Conservation (phyloP, 768 basidiomycete genomes). For the Phlegmacium glaucopus region DNA sequence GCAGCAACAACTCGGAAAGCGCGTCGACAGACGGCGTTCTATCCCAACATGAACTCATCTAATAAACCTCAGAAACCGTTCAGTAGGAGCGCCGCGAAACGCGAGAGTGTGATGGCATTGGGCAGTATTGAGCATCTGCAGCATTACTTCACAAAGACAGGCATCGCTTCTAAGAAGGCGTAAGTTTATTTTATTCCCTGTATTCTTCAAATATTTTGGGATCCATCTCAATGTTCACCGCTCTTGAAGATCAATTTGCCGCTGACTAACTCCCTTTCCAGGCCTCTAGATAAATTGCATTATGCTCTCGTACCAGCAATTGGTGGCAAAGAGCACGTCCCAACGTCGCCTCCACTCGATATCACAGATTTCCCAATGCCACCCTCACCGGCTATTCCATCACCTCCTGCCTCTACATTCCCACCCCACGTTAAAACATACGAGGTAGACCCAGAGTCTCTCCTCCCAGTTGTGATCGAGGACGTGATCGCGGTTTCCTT, state of each 20-base stretch:
- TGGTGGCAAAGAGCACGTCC: slow-evolving; percentile 52
- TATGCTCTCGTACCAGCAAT: slow-evolving; percentile 75
- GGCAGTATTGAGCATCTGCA: slow-evolving; percentile 97
- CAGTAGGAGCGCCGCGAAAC: slow-evolving; percentile 86
- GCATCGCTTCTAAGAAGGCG: slow-evolving; percentile 70
- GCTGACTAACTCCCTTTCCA: slow-evolving; percentile 12
- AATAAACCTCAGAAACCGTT: slow-evolving; percentile 83
- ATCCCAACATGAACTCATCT: slow-evolving; percentile 65
- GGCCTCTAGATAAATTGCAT: slow-evolving; percentile 46
- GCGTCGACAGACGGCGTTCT: slow-evolving; percentile 72
- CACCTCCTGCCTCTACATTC: slow-evolving; percentile 38
- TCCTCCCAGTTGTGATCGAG: slow-evolving; percentile 75
- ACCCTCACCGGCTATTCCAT: slow-evolving; percentile 61
- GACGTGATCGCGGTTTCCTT: slow-evolving; percentile 63
- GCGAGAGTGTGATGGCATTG: slow-evolving; percentile 89
- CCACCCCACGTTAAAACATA: slow-evolving; percentile 59
- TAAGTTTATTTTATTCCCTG: slow-evolving; percentile 43
- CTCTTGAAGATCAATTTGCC: too few species aligned
- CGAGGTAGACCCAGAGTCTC: slow-evolving; percentile 73
- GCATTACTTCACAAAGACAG: slow-evolving; percentile 91
- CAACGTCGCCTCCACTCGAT: slow-evolving; percentile 36
- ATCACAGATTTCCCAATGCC: slow-evolving; percentile 60
- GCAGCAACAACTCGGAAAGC: slow-evolving; percentile 39
- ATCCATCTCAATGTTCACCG: too few species aligned
- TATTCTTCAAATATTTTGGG: slow-evolving; percentile 6